Percentiles rank a stretch among this genome's conserved stretches.
These are phyloP conservation scores for Aspergillus uvarum DNA, from an alignment of 2,329 filamentous ascomycete genomes.

Conservation along the genomic window DNA sequence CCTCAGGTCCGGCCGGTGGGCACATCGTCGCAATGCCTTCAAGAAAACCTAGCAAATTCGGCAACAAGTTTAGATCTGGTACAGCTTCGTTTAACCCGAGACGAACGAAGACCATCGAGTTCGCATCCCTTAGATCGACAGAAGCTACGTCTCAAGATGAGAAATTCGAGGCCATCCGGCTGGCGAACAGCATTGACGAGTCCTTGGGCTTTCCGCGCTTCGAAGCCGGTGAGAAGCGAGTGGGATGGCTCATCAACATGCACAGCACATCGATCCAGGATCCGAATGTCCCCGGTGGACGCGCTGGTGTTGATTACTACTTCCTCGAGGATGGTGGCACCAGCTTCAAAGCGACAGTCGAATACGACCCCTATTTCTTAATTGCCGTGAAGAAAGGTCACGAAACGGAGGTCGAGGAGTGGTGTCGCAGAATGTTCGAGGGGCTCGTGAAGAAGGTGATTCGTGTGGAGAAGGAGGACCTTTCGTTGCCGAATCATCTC, in stretches of 20 bases:
- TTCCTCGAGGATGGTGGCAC: constrained; percentile 87
- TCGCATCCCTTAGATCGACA: constrained; percentile 68
- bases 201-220: constrained; percentile 90
- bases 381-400: constrained; percentile 84
- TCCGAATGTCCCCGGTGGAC: constrained; percentile 76
- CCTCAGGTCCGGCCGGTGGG: constrained; percentile 26
- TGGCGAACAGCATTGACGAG: constrained; percentile 90
- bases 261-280: constrained; percentile 86
- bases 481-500: constrained; percentile 92
- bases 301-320: constrained; percentile 92
- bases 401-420: constrained; percentile 95
- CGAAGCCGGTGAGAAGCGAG: constrained; percentile 79
- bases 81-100: constrained; percentile 49
- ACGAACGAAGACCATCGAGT: constrained; percentile 74
- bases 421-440: constrained; percentile 75
- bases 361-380: constrained; percentile 96
- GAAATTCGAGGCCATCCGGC: constrained; percentile 78
- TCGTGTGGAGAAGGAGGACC: constrained; percentile 85
- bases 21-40: constrained; percentile 45
- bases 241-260: constrained; percentile 95
- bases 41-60: constrained; percentile 63
- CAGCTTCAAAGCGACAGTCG: constrained; percentile 92
- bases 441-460: constrained; percentile 77
- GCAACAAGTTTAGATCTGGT: constrained; percentile 53
- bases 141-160: constrained; percentile 92